Percentiles rank a stretch among this genome's conserved stretches.
Evolutionary conservation across 257 asterid genomes (phyloP).

Genomic region (Capsicum baccatum): DNA sequence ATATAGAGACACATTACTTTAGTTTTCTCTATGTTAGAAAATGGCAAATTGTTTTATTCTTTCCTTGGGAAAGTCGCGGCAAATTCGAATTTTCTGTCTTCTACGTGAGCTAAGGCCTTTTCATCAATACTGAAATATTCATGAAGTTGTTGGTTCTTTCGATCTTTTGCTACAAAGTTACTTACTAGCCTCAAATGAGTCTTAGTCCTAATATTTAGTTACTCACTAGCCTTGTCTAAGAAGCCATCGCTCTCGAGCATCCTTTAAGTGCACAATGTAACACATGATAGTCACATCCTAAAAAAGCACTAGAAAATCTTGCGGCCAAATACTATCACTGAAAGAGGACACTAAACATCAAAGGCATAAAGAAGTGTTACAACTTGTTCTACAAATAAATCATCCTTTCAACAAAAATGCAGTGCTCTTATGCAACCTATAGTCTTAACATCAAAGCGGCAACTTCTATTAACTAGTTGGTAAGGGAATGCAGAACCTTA

Average conservation of each 20-base stretch:
- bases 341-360: background rate
- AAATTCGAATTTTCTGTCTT: background rate
- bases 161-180: background rate
- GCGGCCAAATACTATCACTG: background rate
- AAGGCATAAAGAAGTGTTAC: background rate
- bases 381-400: slow-evolving; percentile 14
- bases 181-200: background rate
- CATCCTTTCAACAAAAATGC: background rate
- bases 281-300: background rate
- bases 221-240: background rate
- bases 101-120: background rate
- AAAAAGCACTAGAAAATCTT: background rate
- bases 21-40: background rate
- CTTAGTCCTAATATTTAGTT: background rate
- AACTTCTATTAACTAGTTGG: background rate
- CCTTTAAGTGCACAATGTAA: background rate
- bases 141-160: background rate
- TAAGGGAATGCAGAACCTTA: background rate
- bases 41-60: background rate
- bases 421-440: background rate
- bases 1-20: background rate
- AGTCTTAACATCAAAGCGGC: background rate
- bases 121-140: background rate
- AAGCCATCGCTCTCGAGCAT: background rate
- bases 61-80: background rate